Conservation (phyloP, 1,284 basidiomycete genomes). For the Cystobasidium sp. region DNA sequence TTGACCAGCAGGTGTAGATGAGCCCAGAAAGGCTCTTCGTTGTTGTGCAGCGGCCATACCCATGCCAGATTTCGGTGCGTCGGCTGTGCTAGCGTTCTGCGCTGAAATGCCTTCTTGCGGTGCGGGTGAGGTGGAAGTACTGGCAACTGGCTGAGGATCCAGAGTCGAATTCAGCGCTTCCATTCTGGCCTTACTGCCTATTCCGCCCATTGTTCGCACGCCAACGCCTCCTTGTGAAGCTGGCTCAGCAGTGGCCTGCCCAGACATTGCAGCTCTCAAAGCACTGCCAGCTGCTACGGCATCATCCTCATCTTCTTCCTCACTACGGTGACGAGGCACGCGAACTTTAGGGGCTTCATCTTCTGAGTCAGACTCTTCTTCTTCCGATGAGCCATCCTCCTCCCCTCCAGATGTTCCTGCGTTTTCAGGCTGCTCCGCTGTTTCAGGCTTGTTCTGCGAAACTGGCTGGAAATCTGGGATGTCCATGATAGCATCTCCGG, state of each 20-base stretch:
- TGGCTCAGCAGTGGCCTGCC: background rate
- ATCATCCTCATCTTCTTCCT: conserved; percentile 41
- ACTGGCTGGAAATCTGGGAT: conserved; percentile 24
- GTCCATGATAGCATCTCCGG: conserved; percentile 4
- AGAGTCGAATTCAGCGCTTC: conserved; percentile 7
- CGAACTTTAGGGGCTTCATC: conserved; percentile 36
- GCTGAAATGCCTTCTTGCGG: background rate
- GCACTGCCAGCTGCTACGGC: conserved; percentile 34
- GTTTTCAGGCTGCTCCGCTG: background rate
- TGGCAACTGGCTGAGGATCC: conserved; percentile 29
- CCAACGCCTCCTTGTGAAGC: conserved; percentile 54
- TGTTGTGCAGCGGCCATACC: conserved; percentile 38
- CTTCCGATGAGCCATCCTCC: background rate
- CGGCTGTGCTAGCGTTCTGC: background rate
- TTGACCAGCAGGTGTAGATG: conserved; percentile 16
- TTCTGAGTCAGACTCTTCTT: conserved; percentile 24
- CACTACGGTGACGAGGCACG: conserved; percentile 37
- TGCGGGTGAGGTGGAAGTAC: conserved; percentile 19
- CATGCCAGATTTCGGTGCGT: conserved; percentile 15
- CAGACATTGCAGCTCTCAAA: conserved; percentile 9
- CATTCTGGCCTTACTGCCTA: conserved; percentile 15
- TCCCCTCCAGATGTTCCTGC: conserved; percentile 16
- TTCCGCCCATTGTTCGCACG: conserved; percentile 45
- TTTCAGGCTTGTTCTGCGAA: background rate
- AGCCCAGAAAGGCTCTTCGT: conserved; percentile 47